Base-by-base conservation (phyloP, 805 yeast genomes). In the Candida verbasci region DNA sequence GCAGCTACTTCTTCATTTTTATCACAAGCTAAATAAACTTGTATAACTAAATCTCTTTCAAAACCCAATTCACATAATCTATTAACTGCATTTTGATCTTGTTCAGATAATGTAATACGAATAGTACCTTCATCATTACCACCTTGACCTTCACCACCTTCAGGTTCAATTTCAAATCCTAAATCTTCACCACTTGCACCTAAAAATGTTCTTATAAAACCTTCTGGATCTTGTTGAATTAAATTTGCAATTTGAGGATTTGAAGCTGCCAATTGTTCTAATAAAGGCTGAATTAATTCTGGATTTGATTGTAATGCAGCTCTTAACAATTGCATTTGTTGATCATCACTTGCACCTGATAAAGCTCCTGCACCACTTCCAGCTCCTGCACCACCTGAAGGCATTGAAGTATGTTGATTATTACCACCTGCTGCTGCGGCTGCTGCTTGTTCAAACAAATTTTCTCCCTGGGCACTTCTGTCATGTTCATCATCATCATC, bases 1-100 rank as follows among this genome's bases (percentile, higher is more conserved):
- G 97, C 98, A 29, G 98, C 88, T 52, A 86, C 76, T 68, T 91
- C 96, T 67, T 93, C 98, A 62, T 93, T 87, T 66, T 88, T 91
- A 54, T 93, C 98, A 62, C 98, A 93, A 28, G 97, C 97, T 73
- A 93, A 81, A 66, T 86, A 93, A 21, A 94, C 95, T 67, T 89
- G 96, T 42, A 88, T 78, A 30, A 86, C 98, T 39, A 83, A 68
- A 48, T 81, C 74, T 48, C 96, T 76, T 47, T 87, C 96, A 52
- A 93, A 93, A 0, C 98, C 98, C 46, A 93, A 72, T 60, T 85
- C 97, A 58, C 95, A 83, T 46, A 93, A 72, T 56, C 98, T 78
- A 44, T 74, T 72, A 46, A 93, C 86, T n/a, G 97, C 96, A 42
- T 73, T 86, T 54, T 84, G 82, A 55, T 93, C 98, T 49, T 80